Percentiles rank a stretch among this genome's conserved stretches.
These are phyloP conservation scores for Lavandula angustifolia DNA, from an alignment of 257 asterid genomes.

Conservation along the genomic window DNA sequence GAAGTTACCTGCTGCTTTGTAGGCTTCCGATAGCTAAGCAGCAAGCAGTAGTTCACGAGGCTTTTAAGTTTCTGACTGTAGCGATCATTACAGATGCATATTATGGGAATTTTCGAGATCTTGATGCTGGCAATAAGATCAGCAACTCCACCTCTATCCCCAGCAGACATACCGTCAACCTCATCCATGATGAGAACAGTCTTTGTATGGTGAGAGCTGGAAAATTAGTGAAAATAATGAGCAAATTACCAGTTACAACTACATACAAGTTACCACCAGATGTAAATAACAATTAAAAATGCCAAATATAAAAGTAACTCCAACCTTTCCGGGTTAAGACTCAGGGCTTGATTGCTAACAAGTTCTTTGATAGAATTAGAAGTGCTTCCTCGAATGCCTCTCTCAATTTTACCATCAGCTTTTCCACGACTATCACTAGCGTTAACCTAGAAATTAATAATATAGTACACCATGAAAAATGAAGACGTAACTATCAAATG, in stretches of 20 bases:
- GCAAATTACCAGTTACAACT: slow-evolving; percentile 13
- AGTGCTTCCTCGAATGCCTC: slow-evolving; percentile 94
- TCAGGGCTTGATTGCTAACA: slow-evolving; percentile 74
- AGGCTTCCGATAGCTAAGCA: slow-evolving; percentile 85
- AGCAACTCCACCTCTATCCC: slow-evolving; percentile 98
- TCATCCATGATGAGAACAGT: slow-evolving; percentile 98
- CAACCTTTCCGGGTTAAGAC: slow-evolving; percentile 66
- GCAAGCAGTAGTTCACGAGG: slow-evolving; percentile 88
- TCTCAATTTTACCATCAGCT: slow-evolving; percentile 88
- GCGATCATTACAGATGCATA: slow-evolving; percentile 97
- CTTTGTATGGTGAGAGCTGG: slow-evolving; percentile 68
- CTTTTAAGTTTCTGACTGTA: slow-evolving; percentile 98
- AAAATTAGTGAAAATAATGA: slow-evolving; percentile 35
- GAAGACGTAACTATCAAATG: neutral
- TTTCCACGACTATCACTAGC: slow-evolving; percentile 99
- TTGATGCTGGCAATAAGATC: slow-evolving; percentile 98
- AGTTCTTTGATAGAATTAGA: slow-evolving; percentile 89
- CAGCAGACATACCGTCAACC: slow-evolving; percentile 99
- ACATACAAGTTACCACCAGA: slow-evolving; percentile 11
- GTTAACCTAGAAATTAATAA: slow-evolving; percentile 65
- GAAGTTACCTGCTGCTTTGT: slow-evolving; percentile 92
- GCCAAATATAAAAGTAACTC: slow-evolving; percentile 33
- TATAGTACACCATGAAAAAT: slow-evolving; percentile 9
- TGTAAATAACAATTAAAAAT: slow-evolving; percentile 13
- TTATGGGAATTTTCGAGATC: slow-evolving; percentile 86